phyloP scores from a whole-genome alignment of 495 filamentous ascomycete species.

The Lophiostoma macrostomum region DNA sequence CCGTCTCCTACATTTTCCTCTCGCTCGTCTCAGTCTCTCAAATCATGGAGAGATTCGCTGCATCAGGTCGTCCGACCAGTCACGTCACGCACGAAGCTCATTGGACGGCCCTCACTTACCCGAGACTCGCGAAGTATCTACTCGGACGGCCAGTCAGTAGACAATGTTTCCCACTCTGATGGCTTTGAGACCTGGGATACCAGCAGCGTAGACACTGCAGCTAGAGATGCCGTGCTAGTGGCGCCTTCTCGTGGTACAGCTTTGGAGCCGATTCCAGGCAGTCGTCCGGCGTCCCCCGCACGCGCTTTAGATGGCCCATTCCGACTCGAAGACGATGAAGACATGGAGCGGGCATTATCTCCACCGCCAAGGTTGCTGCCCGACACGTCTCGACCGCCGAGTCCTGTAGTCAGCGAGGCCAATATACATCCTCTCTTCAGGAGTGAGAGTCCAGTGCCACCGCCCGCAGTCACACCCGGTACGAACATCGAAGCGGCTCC shows the following conservation, averaged over 20 bases:
- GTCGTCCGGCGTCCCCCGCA: slow-evolving; percentile 49
- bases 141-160: slow-evolving; percentile 24
- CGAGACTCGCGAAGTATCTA: slow-evolving; percentile 25
- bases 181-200: slow-evolving; percentile 71
- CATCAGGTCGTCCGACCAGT: slow-evolving; percentile 34
- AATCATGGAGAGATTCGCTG: slow-evolving; percentile 31
- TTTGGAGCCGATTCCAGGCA: slow-evolving; percentile 58
- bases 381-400: slow-evolving; percentile 24
- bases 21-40: slow-evolving; percentile 27
- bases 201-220: slow-evolving; percentile 57
- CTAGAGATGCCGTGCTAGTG: slow-evolving; percentile 53
- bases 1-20: slow-evolving; percentile 31
- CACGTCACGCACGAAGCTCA: slow-evolving; percentile 33
- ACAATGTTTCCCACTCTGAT: slow-evolving; percentile 39
- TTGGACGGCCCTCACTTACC: slow-evolving; percentile 18
- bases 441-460: slow-evolving; percentile 67
- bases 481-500: slow-evolving; percentile 71
- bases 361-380: slow-evolving; percentile 17
- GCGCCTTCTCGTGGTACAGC: slow-evolving; percentile 47
- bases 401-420: slow-evolving; percentile 54
- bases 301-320: slow-evolving; percentile 39
- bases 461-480: slow-evolving; percentile 62
- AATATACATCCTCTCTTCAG: slow-evolving; percentile 87
- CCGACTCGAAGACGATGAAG: neutral
- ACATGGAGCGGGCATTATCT: neutral